These are phyloP conservation scores for Claviceps sp. DNA, from an alignment of 2,329 filamentous ascomycete genomes.

Conservation along the genomic window DNA sequence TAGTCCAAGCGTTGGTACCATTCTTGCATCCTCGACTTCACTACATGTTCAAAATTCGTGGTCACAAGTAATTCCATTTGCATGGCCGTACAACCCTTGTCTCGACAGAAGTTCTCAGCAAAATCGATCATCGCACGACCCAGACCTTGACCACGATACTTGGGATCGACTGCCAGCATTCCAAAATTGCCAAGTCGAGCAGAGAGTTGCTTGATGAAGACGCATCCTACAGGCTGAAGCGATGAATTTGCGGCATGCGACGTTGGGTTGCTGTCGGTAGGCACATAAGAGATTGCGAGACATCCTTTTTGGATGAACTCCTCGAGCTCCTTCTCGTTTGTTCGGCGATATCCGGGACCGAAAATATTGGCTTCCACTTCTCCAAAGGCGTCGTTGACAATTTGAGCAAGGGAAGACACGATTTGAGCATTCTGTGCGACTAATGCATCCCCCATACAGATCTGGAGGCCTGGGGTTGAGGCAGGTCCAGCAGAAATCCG, in stretches of 20 bases:
- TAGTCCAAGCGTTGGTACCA: slow-evolving; percentile 20
- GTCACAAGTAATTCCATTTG: slow-evolving; percentile 18
- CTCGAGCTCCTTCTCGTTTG: slow-evolving; percentile 10
- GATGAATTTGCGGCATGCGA: background rate
- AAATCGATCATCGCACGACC: slow-evolving; percentile 15
- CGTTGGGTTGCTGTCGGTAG: background rate
- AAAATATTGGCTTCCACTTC: slow-evolving; percentile 16
- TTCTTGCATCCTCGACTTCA: slow-evolving; percentile 13
- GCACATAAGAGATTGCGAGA: slow-evolving; percentile 13
- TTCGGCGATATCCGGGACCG: slow-evolving; percentile 14
- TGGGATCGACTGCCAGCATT: slow-evolving; percentile 15
- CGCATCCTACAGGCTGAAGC: slow-evolving; percentile 12
- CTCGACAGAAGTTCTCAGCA: slow-evolving; percentile 15
- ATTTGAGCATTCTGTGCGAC: slow-evolving; percentile 10
- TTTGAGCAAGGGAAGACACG: slow-evolving; percentile 7
- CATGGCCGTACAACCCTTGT: slow-evolving; percentile 15
- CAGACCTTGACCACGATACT: slow-evolving; percentile 12
- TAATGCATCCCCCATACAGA: slow-evolving; percentile 10
- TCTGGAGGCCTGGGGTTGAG: slow-evolving; percentile 1
- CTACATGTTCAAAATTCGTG: slow-evolving; percentile 13
- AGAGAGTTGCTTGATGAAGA: slow-evolving; percentile 12
- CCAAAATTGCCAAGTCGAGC: slow-evolving; percentile 13
- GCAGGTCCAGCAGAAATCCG: background rate
- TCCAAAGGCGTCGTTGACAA: slow-evolving; percentile 16
- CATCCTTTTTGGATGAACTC: slow-evolving; percentile 10